Percentiles rank a stretch among this genome's conserved stretches.
Evolutionary conservation across 2,329 filamentous ascomycete genomes (phyloP).

Genomic region (Lachnellula subtilissima): DNA sequence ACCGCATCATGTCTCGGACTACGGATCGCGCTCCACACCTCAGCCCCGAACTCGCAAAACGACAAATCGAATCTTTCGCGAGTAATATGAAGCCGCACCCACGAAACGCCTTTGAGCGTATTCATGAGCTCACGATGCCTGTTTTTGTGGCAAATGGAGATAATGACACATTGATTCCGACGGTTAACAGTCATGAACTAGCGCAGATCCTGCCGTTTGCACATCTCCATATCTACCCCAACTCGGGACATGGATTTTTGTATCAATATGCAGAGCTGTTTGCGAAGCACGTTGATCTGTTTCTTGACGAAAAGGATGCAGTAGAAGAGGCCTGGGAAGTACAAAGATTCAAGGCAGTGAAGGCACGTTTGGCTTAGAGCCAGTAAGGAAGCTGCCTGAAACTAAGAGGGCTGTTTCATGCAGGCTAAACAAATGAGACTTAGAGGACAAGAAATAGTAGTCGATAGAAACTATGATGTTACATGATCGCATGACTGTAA

Average conservation of each 20-base stretch:
- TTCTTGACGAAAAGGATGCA: slow-evolving; percentile 11
- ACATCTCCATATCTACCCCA: slow-evolving; percentile 15
- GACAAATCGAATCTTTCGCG: slow-evolving; percentile 13
- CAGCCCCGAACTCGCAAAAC: slow-evolving; percentile 4
- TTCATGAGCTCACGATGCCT: slow-evolving; percentile 28
- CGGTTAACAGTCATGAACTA: slow-evolving; percentile 15
- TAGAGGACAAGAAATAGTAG: too few species aligned
- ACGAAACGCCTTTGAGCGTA: slow-evolving; percentile 20
- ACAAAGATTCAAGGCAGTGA: background rate
- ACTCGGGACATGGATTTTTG: slow-evolving; percentile 21
- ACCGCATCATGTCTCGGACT: slow-evolving; percentile 23
- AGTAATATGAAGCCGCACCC: slow-evolving; percentile 7
- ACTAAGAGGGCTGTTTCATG: too few species aligned
- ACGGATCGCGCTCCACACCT: slow-evolving; percentile 12
- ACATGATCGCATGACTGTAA: too few species aligned
- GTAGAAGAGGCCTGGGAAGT: background rate
- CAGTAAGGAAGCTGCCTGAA: background rate
- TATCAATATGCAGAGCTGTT: slow-evolving; percentile 19
- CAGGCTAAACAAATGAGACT: too few species aligned
- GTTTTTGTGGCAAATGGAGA: slow-evolving; percentile 29
- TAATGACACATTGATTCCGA: slow-evolving; percentile 18
- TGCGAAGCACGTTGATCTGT: slow-evolving; percentile 14
- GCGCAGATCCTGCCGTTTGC: slow-evolving; percentile 8
- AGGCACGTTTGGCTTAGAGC: background rate
- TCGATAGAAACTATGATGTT: too few species aligned